Evolutionary conservation across 2,329 filamentous ascomycete genomes (phyloP).

Genomic region (Chrysoporthe cubensis): DNA sequence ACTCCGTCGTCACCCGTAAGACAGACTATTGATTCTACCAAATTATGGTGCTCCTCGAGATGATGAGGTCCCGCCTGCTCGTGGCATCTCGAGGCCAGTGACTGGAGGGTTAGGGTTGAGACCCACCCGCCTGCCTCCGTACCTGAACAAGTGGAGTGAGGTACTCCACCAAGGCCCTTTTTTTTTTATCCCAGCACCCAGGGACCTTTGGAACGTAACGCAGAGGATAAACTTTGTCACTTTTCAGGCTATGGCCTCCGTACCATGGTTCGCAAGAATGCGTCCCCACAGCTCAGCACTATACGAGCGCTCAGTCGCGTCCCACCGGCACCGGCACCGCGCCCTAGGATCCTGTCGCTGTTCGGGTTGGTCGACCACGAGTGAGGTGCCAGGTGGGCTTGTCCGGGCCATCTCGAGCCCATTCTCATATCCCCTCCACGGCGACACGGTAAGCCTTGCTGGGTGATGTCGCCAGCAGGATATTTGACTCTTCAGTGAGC

Average conservation of each 20-base stretch:
- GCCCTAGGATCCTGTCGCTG: not conserved
- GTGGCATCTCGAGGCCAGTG: no score
- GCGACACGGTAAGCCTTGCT: no score
- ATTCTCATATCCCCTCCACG: no score
- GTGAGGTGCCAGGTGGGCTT: not conserved
- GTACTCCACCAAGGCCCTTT: not conserved
- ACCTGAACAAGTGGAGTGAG: not conserved
- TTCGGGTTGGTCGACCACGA: not conserved
- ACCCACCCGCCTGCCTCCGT: not conserved
- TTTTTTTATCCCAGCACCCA: not conserved
- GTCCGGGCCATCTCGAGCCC: no score
- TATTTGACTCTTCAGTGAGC: no score
- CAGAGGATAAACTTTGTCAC: not conserved
- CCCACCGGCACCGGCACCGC: not conserved
- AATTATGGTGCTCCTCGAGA: not conserved
- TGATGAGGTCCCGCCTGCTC: no score
- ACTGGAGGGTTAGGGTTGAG: not conserved
- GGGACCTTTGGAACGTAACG: not conserved
- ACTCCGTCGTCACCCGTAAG: not conserved
- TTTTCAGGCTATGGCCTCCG: not conserved
- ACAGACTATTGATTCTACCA: not conserved
- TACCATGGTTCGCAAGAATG: not conserved
- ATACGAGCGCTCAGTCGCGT: conserved; percentile 6
- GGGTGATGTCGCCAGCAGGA: no score
- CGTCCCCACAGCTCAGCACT: not conserved